Conservation (phyloP, 306 rosid species). For the Cucurbita moschata region DNA sequence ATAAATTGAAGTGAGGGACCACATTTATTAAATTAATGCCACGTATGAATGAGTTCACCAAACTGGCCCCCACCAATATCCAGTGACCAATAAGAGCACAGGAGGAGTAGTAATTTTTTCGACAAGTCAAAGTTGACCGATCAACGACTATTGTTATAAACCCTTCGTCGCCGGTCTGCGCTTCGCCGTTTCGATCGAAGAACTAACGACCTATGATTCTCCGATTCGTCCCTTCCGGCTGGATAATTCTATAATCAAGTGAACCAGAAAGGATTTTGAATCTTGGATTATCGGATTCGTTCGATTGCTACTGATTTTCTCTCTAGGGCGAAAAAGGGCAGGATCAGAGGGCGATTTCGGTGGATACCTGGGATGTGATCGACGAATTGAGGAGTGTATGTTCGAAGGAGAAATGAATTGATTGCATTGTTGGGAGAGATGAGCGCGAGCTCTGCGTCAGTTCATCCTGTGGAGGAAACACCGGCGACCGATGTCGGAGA, state of each 20-base stretch:
- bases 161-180: neutral
- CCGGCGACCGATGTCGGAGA: conserved; percentile 41
- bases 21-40: neutral
- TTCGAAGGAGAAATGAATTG: neutral
- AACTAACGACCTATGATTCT: neutral
- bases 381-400: neutral
- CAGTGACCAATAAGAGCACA: neutral
- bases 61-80: neutral
- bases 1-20: neutral
- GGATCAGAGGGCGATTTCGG: neutral
- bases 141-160: neutral
- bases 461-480: conserved; percentile 61
- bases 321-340: neutral
- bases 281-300: neutral
- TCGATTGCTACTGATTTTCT: neutral
- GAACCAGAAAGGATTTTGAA: neutral
- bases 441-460: conserved; percentile 77
- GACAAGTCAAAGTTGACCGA: neutral
- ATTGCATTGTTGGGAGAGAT: conserved; percentile 20
- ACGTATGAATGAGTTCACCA: neutral
- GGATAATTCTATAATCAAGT: neutral
- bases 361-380: neutral
- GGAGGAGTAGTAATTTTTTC: neutral
- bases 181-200: neutral
- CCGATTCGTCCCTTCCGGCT: neutral